A percentile compares a stretch with the other conserved stretches of the same genome.
Conservation (phyloP, 192 early-diverging fungal species). For the Coemansia sp. region DNA sequence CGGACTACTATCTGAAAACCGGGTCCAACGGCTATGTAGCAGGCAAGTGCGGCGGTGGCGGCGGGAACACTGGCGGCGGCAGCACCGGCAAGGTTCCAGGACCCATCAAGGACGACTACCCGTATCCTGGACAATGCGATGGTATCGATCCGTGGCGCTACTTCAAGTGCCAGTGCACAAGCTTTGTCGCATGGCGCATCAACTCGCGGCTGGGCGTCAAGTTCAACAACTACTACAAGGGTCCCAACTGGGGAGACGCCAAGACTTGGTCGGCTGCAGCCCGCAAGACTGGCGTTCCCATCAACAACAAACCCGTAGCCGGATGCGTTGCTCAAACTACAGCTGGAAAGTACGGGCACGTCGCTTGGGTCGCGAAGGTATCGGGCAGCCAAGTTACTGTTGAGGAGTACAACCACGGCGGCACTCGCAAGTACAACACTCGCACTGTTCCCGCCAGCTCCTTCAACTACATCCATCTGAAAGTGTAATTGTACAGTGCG, state of each 20-base stretch:
- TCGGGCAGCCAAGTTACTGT: conserved; percentile 38
- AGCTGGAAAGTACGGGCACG: conserved; percentile 30
- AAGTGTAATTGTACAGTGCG: not conserved
- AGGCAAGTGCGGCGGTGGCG: conserved; percentile 9
- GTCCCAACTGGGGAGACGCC: conserved; percentile 2
- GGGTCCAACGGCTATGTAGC: conserved; percentile 23
- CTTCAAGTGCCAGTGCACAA: conserved; percentile 51
- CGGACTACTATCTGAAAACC: conserved; percentile 24
- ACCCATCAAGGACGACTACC: conserved; percentile 47
- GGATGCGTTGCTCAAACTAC: conserved; percentile 31
- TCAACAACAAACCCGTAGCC: conserved; percentile 26
- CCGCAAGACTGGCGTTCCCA: conserved; percentile 16
- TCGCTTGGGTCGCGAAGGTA: conserved; percentile 47
- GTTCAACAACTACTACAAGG: conserved; percentile 50
- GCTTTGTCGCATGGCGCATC: conserved; percentile 35
- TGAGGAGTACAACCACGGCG: conserved; percentile 44
- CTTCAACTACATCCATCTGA: conserved; percentile 45
- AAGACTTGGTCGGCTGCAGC: not conserved
- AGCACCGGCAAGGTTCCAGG: conserved; percentile 27
- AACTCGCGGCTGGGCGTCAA: conserved; percentile 19
- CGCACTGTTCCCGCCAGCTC: conserved; percentile 14
- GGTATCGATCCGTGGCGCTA: conserved; percentile 37
- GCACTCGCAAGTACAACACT: conserved; percentile 12
- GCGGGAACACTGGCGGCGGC: conserved; percentile 5
- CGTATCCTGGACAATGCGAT: conserved; percentile 26